A percentile compares a stretch with the other conserved stretches of the same genome.
Conservation (phyloP, 2,329 filamentous ascomycete species). For the Basipetospora chlamydospora region DNA sequence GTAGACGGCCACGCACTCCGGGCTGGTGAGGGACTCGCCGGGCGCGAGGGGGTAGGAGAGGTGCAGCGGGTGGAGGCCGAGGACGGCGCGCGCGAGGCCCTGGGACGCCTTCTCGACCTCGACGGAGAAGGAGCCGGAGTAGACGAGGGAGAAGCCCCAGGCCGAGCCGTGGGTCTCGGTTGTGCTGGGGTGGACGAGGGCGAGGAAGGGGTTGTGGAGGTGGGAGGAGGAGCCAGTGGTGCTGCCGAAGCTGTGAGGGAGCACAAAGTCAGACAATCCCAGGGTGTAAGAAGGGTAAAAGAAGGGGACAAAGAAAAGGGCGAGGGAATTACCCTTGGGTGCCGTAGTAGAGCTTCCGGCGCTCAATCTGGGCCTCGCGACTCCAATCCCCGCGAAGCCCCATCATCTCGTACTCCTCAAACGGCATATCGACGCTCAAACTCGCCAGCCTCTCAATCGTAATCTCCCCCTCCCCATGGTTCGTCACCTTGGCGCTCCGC, state of each 20-base stretch:
- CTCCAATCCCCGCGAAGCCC: constrained; percentile 50
- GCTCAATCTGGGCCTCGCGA: constrained; percentile 38
- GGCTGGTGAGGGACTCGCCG: constrained; percentile 42
- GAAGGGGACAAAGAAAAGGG: too few relatives aligned
- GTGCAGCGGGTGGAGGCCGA: constrained; percentile 47
- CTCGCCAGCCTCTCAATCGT: constrained; percentile 43
- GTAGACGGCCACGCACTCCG: constrained; percentile 48
- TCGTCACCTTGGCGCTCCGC: constrained; percentile 46
- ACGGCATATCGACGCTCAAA: constrained; percentile 46
- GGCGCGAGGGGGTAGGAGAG: constrained; percentile 41
- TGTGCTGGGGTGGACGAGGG: constrained; percentile 37
- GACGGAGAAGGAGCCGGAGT: constrained; percentile 46
- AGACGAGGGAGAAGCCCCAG: constrained; percentile 51
- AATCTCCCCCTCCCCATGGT: constrained; percentile 37
- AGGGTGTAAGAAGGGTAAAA: too few relatives aligned
- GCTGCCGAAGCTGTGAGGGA: constrained; percentile 41
- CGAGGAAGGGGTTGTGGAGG: constrained; percentile 49
- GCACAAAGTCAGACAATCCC: too few relatives aligned
- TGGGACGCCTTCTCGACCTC: constrained; percentile 49
- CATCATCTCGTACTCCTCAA: constrained; percentile 46
- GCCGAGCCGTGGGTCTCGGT: constrained; percentile 47
- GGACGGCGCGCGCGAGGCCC: constrained; percentile 41
- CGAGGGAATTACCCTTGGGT: constrained; percentile 31
- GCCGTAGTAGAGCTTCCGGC: constrained; percentile 41
- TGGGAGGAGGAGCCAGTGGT: constrained; percentile 48